Base-by-base conservation (phyloP, 371 early-diverging fungal species). In the Dichotomocladium elegans region DNA sequence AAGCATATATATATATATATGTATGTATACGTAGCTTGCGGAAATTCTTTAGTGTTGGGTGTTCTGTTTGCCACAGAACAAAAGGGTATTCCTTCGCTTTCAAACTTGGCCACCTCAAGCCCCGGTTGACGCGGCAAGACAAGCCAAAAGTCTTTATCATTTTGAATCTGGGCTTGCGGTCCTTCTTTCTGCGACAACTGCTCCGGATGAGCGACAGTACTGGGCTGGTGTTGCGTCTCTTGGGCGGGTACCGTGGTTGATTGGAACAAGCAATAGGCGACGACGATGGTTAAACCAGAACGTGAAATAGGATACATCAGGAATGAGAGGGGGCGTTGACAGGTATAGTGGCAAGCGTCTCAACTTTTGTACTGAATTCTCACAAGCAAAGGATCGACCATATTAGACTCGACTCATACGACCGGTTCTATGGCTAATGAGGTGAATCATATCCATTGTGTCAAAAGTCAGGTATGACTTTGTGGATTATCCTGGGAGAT, bases 91-190 rank as follows among this genome's bases (percentile, higher is more conserved):
- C 79, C 79, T 41, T 67, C 68, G 28, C 73, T 58, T 58, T 80
- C 81, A 53, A 77, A 70, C n/a, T 58, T 54, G 11, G 81, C 76
- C 30, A 80, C 71, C 28, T 70, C 74, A 7, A 79, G 68, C 47
- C 83, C 83, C 19, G 81, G 72, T 56, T 72, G 61, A 34, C 81
- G 83, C 22, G 83, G 83, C 27, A 82, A 63, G 65, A 82, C 80
- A 34, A 82, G 61, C 61, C 83, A 82, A 57, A 77, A 77, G 29
- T 68, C 63, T 15, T 47, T 33, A 34, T 60, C 62, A 31, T 63
- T 63, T 15, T 66, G 24, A 40, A 73, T 46, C 4, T 22, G 29
- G 19, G 55, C 30, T 47, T 37, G 15, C 25, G 37, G 37, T n/a
- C n/a, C n/a, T n/a, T 37, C 19, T 31, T 48, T 24, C 14, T 34